Percentiles rank a stretch among this genome's conserved stretches.
These are phyloP conservation scores for Endogone sp. DNA, from an alignment of 192 early-diverging fungal genomes.

Conservation along the genomic window DNA sequence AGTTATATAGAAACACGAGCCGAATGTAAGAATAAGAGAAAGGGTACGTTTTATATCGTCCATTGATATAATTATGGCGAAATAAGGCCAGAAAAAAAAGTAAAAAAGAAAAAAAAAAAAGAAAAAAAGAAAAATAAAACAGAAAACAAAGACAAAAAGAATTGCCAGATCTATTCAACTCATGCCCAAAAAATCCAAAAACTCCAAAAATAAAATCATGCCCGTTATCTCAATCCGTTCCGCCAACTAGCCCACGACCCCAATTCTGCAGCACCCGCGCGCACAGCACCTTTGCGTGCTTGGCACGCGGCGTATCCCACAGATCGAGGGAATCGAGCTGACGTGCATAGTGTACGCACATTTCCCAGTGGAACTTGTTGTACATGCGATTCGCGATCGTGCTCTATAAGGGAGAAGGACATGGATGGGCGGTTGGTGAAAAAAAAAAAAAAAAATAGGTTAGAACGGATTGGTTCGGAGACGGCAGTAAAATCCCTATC, in stretches of 20 bases:
- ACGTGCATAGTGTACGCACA: conserved; percentile 52
- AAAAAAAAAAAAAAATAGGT: conserved; percentile 10
- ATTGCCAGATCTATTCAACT: too few relatives aligned
- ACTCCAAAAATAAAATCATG: too few relatives aligned
- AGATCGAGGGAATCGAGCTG: conserved; percentile 45
- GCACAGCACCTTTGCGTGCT: conserved; percentile 32
- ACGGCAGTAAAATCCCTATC: too few relatives aligned
- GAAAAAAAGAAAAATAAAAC: too few relatives aligned
- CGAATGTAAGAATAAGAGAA: too few relatives aligned
- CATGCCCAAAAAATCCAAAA: too few relatives aligned
- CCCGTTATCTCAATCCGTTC: conserved; percentile 26
- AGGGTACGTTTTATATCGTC: too few relatives aligned
- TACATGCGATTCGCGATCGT: conserved; percentile 51
- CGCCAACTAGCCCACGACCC: conserved; percentile 32
- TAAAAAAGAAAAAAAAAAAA: too few relatives aligned
- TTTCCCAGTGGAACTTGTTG: conserved; percentile 53
- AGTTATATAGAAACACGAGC: too few relatives aligned
- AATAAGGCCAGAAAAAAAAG: too few relatives aligned
- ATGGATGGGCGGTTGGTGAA: conserved; percentile 3
- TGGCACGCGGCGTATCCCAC: conserved; percentile 44
- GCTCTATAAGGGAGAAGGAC: conserved; percentile 30
- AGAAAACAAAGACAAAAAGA: too few relatives aligned
- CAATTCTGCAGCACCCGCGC: conserved; percentile 31
- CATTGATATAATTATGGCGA: too few relatives aligned
- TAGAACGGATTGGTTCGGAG: neutral